Percentiles rank a stretch among this genome's conserved stretches.
Conservation (phyloP, 805 yeast species). For the Lachancea fermentati region DNA sequence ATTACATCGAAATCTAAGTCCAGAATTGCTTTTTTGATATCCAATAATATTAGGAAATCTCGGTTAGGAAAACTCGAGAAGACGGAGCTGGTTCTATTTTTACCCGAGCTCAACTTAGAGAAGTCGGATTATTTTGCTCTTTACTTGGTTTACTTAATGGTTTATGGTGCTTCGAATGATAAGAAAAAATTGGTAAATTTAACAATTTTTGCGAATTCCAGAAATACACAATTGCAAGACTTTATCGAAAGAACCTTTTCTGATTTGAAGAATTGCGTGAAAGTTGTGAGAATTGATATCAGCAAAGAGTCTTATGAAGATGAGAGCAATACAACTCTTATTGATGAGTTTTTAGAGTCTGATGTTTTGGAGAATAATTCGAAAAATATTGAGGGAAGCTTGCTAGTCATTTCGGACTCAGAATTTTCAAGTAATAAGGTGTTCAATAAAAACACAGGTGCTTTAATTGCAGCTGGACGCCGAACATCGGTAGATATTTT, state of each 20-base stretch:
- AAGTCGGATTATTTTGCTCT: slow-evolving; percentile 28
- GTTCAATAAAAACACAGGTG: neutral
- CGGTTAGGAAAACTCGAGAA: slow-evolving; percentile 19
- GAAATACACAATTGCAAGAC: neutral
- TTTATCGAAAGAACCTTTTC: slow-evolving; percentile 1
- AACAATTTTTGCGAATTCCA: slow-evolving; percentile 1
- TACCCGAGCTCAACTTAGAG: slow-evolving; percentile 23
- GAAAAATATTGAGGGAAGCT: neutral
- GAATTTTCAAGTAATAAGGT: neutral
- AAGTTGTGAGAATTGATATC: neutral
- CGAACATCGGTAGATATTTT: neutral
- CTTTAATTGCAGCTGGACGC: neutral
- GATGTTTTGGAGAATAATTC: neutral
- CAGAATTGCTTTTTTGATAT: slow-evolving; percentile 20
- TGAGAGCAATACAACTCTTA: too few relatives aligned
- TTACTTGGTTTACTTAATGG: slow-evolving; percentile 22
- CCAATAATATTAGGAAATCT: slow-evolving; percentile 21
- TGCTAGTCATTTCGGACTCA: neutral
- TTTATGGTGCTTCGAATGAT: slow-evolving; percentile 12
- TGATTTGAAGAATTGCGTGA: neutral
- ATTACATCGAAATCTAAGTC: slow-evolving; percentile 18
- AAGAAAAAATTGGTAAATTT: neutral
- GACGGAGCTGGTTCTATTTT: slow-evolving; percentile 17
- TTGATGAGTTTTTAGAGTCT: neutral
- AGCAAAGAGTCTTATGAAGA: neutral